Evolutionary conservation across 2,329 filamentous ascomycete species (phyloP).

Genomic region (Arthrobotrys megalospora): DNA sequence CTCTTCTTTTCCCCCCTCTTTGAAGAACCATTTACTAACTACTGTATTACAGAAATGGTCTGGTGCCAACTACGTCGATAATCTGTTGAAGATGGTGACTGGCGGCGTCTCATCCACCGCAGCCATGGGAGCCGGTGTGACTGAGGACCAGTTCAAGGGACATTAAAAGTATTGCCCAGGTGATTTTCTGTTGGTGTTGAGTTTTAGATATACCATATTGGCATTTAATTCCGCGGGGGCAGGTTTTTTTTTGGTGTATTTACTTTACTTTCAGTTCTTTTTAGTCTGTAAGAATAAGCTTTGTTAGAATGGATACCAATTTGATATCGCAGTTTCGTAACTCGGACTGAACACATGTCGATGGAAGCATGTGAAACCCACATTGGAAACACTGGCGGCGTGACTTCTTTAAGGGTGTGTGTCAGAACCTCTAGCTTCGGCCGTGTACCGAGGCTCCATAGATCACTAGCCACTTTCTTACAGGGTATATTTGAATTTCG

Average conservation of each 20-base stretch:
- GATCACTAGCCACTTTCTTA: no score
- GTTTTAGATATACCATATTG: slow-evolving; percentile 22
- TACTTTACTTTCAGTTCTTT: neutral
- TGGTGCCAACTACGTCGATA: slow-evolving; percentile 94
- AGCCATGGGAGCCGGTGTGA: slow-evolving; percentile 97
- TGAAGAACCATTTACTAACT: slow-evolving; percentile 12
- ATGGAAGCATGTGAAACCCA: no score
- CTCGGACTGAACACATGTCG: no score
- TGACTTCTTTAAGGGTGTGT: no score
- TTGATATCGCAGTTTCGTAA: slow-evolving; percentile 14
- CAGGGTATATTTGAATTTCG: no score
- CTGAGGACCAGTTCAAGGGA: slow-evolving; percentile 92
- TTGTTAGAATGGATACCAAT: slow-evolving; percentile 39
- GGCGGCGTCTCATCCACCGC: slow-evolving; percentile 92
- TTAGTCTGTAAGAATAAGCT: slow-evolving; percentile 18
- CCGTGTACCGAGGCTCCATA: no score
- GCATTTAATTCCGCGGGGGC: slow-evolving; percentile 14
- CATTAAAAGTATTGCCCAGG: slow-evolving; percentile 62
- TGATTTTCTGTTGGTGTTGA: slow-evolving; percentile 32
- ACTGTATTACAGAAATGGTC: slow-evolving; percentile 79
- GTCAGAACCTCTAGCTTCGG: no score
- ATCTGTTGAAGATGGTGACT: slow-evolving; percentile 95
- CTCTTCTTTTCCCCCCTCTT: neutral
- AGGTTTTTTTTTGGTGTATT: slow-evolving; percentile 16
- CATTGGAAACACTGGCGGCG: no score